Conservation (phyloP, 208 protist genomes). For the Crithidia expoeki region DNA sequence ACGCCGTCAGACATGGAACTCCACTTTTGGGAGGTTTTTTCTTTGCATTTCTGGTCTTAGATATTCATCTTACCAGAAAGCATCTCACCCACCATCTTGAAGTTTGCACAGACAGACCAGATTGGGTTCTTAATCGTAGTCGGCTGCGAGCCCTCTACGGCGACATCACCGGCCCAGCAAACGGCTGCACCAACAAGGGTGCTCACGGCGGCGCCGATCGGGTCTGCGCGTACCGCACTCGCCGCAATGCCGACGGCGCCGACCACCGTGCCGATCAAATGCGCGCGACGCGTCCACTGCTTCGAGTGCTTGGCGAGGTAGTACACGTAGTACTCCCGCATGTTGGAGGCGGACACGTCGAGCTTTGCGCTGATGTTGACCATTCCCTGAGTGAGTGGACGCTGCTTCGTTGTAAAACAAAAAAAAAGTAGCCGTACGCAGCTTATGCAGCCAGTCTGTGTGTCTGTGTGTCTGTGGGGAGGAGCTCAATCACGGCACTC, state of each 20-base stretch:
- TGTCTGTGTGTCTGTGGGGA: too few relatives aligned
- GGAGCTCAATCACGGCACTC: too few relatives aligned
- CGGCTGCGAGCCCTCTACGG: constrained; percentile 44
- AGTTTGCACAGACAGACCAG: constrained; percentile 60
- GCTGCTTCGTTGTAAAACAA: not conserved
- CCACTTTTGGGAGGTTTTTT: too few relatives aligned
- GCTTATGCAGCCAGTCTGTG: too few relatives aligned
- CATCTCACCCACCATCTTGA: constrained; percentile 54
- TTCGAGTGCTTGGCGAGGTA: constrained; percentile 69
- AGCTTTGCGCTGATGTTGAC: constrained; percentile 54
- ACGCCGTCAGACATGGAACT: too few relatives aligned
- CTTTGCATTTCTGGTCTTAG: constrained; percentile 23
- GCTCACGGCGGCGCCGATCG: constrained; percentile 23
- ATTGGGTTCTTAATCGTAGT: constrained; percentile 56
- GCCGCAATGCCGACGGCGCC: constrained; percentile 30
- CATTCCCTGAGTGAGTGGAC: constrained; percentile 32
- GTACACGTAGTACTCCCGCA: constrained; percentile 67
- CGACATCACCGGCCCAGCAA: constrained; percentile 48
- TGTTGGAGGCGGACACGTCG: constrained; percentile 46
- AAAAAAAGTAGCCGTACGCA: too few relatives aligned
- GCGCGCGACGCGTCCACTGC: constrained; percentile 46
- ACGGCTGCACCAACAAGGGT: constrained; percentile 34
- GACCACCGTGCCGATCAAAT: constrained; percentile 52
- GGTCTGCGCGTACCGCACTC: constrained; percentile 17
- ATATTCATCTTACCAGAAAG: constrained; percentile 48